These are phyloP conservation scores for Backusella liffmaniae DNA, from an alignment of 192 early-diverging fungal species.

Conservation along the genomic window DNA sequence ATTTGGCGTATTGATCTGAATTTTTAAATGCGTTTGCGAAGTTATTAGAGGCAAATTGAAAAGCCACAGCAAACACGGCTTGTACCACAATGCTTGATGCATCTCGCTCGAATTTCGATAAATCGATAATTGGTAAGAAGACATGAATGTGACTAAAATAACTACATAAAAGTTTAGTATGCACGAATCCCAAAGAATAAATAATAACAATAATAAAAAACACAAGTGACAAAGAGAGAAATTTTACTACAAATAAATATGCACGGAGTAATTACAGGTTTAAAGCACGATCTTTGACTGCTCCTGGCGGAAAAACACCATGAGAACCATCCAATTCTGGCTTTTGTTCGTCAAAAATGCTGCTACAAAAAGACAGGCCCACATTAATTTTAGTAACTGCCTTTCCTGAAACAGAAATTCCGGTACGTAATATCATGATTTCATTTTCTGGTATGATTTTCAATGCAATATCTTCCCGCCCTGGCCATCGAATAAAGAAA, in stretches of 20 bases:
- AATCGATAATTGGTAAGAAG: constrained; percentile 28
- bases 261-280: constrained; percentile 13
- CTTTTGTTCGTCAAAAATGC: constrained; percentile 4
- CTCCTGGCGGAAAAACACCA: neutral
- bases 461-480: constrained; percentile 24
- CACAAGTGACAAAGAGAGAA: neutral
- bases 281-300: constrained; percentile 5
- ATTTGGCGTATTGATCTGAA: neutral
- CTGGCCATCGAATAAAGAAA: constrained; percentile 25
- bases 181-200: neutral
- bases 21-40: neutral
- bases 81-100: constrained; percentile 11
- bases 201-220: neutral
- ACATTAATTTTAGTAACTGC: constrained; percentile 8
- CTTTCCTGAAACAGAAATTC: constrained; percentile 14
- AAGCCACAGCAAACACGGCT: constrained; percentile 16
- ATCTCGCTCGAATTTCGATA: constrained; percentile 16
- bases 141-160: constrained; percentile 19
- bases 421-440: constrained; percentile 26
- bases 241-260: neutral
- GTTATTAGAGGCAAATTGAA: constrained; percentile 11
- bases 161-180: constrained; percentile 19
- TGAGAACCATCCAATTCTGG: neutral
- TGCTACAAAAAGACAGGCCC: constrained; percentile 22
- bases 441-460: constrained; percentile 24